A percentile compares a stretch with the other conserved stretches of the same genome.
Conservation (phyloP, 2,329 filamentous ascomycete species). For the Scolecobasidium constrictum region DNA sequence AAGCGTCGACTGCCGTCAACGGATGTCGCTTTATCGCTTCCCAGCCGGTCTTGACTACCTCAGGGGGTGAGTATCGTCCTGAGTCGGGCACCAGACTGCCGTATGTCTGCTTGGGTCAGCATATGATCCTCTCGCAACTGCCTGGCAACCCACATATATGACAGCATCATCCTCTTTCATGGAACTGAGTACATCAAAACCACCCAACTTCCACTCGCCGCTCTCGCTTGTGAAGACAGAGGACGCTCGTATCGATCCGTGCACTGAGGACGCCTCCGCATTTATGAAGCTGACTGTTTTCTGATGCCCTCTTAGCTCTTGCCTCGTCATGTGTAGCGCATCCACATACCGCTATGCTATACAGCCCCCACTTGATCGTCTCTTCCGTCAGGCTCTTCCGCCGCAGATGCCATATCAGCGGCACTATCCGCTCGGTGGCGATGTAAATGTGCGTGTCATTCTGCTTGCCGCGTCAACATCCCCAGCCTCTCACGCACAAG, state of each 20-base stretch:
- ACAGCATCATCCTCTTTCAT: constrained; percentile 93
- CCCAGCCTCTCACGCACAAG: neutral
- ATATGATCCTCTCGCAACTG: constrained; percentile 5
- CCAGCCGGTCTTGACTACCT: constrained; percentile 82
- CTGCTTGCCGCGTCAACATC: constrained; percentile 32
- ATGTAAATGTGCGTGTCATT: constrained; percentile 95
- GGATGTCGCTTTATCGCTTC: constrained; percentile 77
- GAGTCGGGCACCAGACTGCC: constrained; percentile 81
- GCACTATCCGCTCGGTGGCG: constrained; percentile 80
- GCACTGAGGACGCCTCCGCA: constrained; percentile 80
- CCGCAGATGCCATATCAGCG: constrained; percentile 81
- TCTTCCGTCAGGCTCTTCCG: constrained; percentile 80
- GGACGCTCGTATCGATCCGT: constrained; percentile 73
- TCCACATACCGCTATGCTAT: constrained; percentile 61
- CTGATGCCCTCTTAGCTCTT: constrained; percentile 28
- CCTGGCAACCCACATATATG: constrained; percentile 56
- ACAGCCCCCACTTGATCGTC: constrained; percentile 93
- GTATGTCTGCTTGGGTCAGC: constrained; percentile 50
- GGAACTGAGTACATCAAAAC: constrained; percentile 86
- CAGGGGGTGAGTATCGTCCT: constrained; percentile 73
- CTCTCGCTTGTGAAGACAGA: constrained; percentile 92
- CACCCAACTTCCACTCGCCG: constrained; percentile 93
- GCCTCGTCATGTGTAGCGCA: constrained; percentile 10
- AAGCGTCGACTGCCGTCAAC: constrained; percentile 73
- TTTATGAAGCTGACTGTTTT: constrained; percentile 96